Evolutionary conservation across 1,284 basidiomycete species (phyloP), one percentile per base, ranked within the genome.

Genomic region (Ceratobasidium sp.): DNA sequence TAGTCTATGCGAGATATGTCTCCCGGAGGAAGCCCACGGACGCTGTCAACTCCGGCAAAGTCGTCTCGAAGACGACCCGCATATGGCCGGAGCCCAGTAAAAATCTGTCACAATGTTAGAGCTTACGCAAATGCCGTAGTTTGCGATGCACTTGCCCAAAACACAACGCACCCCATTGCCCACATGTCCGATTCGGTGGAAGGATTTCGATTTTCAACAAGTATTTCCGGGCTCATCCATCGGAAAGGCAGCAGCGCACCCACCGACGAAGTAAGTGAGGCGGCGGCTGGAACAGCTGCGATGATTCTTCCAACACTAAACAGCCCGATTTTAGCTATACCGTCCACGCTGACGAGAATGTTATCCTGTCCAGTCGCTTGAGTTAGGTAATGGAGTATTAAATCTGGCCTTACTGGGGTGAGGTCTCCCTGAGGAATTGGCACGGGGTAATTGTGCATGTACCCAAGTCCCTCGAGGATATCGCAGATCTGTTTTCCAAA

Each of bases 351-450:
- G 6, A 69, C 64, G 3, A 67, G 42, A 5, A 77, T 60, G 23
- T 77, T 77, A 26, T 77, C 66, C 75, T 77, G 23, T 6, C 2
- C 13, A 49, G 7, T 40, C 12, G 23, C 13, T 40, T 18, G 7
- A 44, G 9, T 44, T 2, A 56, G 10, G 18, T 4, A 53, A 56
- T 51, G n/a, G n/a, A n/a, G 1, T 2, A 39, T 26, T 5, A 13
- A n/a, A 56, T 33, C 20, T 20, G 15, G 3, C 10, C 46, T 46
- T 58, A 61, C 75, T 39, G 75, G 75, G 2, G 55, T 69, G 26
- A 77, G 64, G 28, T 77, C 75, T 1, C 75, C 75, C 23, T 77
- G 75, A 13, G 75, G 51, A 33, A 77, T 77, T 28, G 75, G 75
- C 3, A 77, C 23, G 15, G 64, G 75, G 23, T 46, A 69, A n/a